Base-by-base conservation (phyloP, 768 basidiomycete genomes). In the Paxillus involutus region DNA sequence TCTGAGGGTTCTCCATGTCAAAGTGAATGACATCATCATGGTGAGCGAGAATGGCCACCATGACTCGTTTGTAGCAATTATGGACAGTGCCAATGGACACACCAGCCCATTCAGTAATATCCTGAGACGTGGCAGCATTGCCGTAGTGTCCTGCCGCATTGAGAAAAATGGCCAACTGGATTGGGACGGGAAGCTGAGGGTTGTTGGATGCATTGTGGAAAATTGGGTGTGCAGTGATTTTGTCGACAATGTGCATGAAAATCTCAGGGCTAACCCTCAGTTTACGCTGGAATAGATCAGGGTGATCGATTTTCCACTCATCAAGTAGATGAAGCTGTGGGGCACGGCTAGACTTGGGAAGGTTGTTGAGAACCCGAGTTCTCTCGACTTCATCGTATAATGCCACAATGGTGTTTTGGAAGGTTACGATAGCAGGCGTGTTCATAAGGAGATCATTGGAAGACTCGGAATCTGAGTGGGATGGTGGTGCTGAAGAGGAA, bases 141-240 rank as follows among this genome's bases (percentile, higher is more conserved):
- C 49, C 46, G 29, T 55, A 55, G 17, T 55, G 54, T 12, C 43
- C 43, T 24, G 24, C 21, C 26, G 19, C 10, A 24, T 43, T 43
- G 8, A 43, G 33, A 29, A 63, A 56, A 17, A 72, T 68, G 2
- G 71, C 64, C 3, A 74, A 64, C 45, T 73, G 69, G 9, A 59
- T 45, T 4, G 63, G 58, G 26, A 71, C 57, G 10, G 67, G 65
- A 12, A 64, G 57, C 24, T 72, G 71, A 2, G 30, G 19, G 36
- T 61, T 51, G 37, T 50, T 48, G 0, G 55, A 62, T n/a, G 53
- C 56, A 48, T 65, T 68, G 11, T 44, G 12, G 51, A 73, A 73
- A 11, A 72, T 51, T 13, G 59, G 59, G 50, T 72, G 62, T n/a
- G 43, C 42, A 10, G 60, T 24, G 42, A 72, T 67, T 6, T 45